These are phyloP conservation scores for Oligophagozyma castellii DNA, from an alignment of 1,139 yeast species.

Conservation along the genomic window DNA sequence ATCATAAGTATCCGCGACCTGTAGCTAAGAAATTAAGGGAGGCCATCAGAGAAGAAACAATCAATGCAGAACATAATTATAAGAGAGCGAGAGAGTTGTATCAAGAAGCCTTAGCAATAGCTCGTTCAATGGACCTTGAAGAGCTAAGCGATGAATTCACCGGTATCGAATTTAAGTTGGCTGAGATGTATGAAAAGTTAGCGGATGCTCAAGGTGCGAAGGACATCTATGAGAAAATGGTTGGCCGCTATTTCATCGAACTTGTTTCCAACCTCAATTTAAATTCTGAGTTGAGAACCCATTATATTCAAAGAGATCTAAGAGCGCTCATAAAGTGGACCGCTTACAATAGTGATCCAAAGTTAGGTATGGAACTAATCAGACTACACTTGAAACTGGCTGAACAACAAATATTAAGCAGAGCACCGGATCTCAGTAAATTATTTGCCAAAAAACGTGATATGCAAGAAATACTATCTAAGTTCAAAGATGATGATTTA, in stretches of 20 bases:
- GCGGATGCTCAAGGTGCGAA: constrained; percentile 47
- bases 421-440: constrained; percentile 16
- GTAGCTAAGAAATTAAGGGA: constrained; percentile 54
- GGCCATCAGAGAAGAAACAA: constrained; percentile 74
- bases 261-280: constrained; percentile 27
- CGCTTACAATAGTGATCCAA: constrained; percentile 38
- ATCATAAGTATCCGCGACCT: constrained; percentile 35
- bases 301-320: constrained; percentile 55
- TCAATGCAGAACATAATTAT: constrained; percentile 45
- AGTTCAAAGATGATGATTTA: constrained; percentile 6
- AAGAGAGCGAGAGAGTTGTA: constrained; percentile 57
- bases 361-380: constrained; percentile 41
- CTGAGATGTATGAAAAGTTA: constrained; percentile 70
- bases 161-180: constrained; percentile 74
- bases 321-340: constrained; percentile 53
- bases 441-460: constrained; percentile 13
- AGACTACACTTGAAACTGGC: constrained; percentile 52
- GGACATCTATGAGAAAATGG: constrained; percentile 49
- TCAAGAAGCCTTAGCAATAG: constrained; percentile 37
- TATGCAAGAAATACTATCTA: constrained; percentile 8
- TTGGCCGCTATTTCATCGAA: constrained; percentile 43
- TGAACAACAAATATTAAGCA: constrained; percentile 38
- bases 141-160: constrained; percentile 61
- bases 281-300: constrained; percentile 30
- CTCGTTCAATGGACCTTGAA: constrained; percentile 35